A percentile compares a stretch with the other conserved stretches of the same genome.
phyloP scores from a whole-genome alignment of 345 rosid genomes.

The Arabidopsis arenosa region DNA sequence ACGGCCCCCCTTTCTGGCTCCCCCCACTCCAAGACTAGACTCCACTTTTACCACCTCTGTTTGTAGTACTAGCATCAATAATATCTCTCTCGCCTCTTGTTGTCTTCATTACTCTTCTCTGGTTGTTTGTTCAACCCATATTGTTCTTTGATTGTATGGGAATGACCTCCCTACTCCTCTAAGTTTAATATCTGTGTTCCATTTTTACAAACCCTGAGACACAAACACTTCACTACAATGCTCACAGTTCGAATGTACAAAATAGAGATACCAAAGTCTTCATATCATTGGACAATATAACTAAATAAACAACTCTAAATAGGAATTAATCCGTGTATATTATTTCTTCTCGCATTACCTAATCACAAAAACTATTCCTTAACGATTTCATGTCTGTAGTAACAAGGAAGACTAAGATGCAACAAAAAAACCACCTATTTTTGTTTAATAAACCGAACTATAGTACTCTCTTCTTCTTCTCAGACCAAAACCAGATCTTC shows the following conservation, averaged over 20 bases:
- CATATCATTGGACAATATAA: not conserved
- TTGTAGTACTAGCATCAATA: too few relatives aligned
- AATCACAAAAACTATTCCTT: not conserved
- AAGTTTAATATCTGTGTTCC: too few relatives aligned
- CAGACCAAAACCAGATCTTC: constrained; percentile 75
- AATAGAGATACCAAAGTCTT: not conserved
- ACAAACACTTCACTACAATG: not conserved
- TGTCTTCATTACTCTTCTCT: too few relatives aligned
- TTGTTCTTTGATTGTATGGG: too few relatives aligned
- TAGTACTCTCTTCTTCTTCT: constrained; percentile 43
- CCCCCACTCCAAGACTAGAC: too few relatives aligned
- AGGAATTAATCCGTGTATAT: not conserved
- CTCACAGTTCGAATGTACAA: not conserved
- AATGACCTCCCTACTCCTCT: too few relatives aligned
- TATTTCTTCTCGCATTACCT: not conserved
- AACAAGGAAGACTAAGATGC: not conserved
- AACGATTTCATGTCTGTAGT: not conserved
- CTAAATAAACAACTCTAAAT: not conserved
- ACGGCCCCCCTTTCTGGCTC: too few relatives aligned
- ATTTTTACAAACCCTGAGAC: too few relatives aligned
- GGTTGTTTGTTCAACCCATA: too few relatives aligned
- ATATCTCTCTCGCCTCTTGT: too few relatives aligned
- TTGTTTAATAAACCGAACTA: constrained; percentile 1
- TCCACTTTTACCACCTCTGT: too few relatives aligned
- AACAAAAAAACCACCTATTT: not conserved